Evolutionary conservation across 768 basidiomycete species (phyloP).

Genomic region (Candolleomyces eurysporus): DNA sequence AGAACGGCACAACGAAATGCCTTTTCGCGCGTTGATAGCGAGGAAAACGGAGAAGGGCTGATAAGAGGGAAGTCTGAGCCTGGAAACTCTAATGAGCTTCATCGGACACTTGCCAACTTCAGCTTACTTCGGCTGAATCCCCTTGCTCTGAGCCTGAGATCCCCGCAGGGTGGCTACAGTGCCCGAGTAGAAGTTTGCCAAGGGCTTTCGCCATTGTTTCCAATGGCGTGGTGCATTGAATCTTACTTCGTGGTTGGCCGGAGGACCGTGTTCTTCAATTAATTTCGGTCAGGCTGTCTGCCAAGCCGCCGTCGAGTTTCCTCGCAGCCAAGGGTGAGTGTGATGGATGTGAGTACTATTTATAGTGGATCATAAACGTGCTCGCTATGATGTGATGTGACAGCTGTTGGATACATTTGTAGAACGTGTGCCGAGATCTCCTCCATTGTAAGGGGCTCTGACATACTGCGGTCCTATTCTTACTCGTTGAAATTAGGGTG

Average conservation of each 20-base stretch:
- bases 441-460: not conserved
- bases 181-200: no score
- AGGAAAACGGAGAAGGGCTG: not conserved
- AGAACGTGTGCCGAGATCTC: not conserved
- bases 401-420: not conserved
- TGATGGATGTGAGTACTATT: conserved; percentile 3
- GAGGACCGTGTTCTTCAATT: not conserved
- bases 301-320: not conserved
- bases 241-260: no score
- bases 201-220: no score
- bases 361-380: not conserved
- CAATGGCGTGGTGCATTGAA: no score
- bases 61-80: not conserved
- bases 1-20: not conserved
- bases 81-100: not conserved
- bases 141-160: no score
- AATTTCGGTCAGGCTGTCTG: not conserved
- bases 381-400: not conserved
- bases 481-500: not conserved
- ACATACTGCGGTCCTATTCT: not conserved
- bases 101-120: not conserved
- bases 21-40: not conserved
- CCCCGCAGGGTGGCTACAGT: no score
- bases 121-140: not conserved
- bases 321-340: not conserved